phyloP scores from a whole-genome alignment of 2,329 filamentous ascomycete species.

The Colletotrichum horii region DNA sequence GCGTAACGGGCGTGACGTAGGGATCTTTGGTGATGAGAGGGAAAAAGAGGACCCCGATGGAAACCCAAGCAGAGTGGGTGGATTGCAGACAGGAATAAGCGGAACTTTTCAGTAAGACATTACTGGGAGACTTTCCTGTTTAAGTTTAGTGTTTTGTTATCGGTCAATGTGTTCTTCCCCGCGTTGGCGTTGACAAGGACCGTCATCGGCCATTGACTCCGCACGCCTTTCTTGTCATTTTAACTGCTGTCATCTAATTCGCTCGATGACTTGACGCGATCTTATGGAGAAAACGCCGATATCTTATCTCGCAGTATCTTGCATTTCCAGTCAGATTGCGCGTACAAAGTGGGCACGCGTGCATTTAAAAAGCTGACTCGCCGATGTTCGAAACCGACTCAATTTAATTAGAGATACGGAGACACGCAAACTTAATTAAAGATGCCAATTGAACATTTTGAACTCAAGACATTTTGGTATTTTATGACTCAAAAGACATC shows the following conservation, averaged over 20 bases:
- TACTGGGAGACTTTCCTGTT: background rate
- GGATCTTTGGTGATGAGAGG: background rate
- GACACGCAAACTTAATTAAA: background rate
- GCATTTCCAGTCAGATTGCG: background rate
- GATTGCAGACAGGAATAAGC: background rate
- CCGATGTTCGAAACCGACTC: background rate
- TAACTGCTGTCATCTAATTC: background rate
- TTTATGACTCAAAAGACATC: background rate
- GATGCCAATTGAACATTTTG: background rate
- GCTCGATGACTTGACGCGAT: background rate
- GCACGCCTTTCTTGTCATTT: background rate
- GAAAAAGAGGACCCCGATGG: slow-evolving; percentile 6
- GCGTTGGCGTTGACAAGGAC: background rate
- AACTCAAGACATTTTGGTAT: background rate
- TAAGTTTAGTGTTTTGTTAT: background rate
- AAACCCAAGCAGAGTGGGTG: background rate
- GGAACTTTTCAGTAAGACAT: background rate
- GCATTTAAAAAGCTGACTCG: background rate
- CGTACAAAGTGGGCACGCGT: background rate
- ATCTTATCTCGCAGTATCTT: background rate
- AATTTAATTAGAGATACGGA: background rate
- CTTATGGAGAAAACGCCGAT: background rate
- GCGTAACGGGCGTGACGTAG: slow-evolving; percentile 2
- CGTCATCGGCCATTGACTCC: background rate
- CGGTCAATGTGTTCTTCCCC: background rate